Percentiles rank a stretch among this genome's conserved stretches.
Evolutionary conservation across 352 stramenopile species (phyloP).

Genomic region (Phytophthora sansomeana): DNA sequence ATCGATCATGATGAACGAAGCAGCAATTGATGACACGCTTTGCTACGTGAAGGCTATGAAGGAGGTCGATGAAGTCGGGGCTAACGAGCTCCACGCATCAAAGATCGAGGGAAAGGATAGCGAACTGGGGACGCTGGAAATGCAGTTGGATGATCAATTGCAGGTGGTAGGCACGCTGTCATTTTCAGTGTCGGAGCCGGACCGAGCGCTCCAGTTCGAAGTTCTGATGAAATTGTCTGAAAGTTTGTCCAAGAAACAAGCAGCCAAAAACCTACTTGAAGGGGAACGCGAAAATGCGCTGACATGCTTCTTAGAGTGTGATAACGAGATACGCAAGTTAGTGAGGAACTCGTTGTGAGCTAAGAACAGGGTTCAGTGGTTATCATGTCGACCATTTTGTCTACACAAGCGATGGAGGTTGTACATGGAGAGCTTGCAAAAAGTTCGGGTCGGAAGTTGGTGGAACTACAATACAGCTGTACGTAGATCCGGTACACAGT

Average conservation of each 20-base stretch:
- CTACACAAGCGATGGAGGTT: too few relatives aligned
- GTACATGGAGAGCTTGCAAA: too few relatives aligned
- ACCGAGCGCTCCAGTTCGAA: neutral
- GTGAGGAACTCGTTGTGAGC: neutral
- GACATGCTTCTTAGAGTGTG: neutral
- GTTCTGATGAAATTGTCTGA: neutral
- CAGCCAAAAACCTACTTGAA: neutral
- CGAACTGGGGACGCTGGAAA: neutral
- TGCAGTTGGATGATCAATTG: constrained; percentile 1
- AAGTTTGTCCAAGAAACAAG: neutral
- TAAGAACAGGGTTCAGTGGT: too few relatives aligned
- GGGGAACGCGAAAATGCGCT: neutral
- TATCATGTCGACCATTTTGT: too few relatives aligned
- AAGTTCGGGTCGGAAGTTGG: too few relatives aligned
- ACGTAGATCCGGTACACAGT: too few relatives aligned
- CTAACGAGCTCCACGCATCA: neutral
- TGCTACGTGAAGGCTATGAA: constrained; percentile 2
- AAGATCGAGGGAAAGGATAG: neutral
- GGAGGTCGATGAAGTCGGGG: constrained; percentile 1
- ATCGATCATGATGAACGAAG: constrained; percentile 3
- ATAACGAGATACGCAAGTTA: constrained; percentile 1
- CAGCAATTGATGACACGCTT: constrained; percentile 7
- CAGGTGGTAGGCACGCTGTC: neutral
- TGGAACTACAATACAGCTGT: too few relatives aligned
- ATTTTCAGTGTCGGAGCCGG: neutral